These are phyloP conservation scores for Phaeotremella fagi DNA, from an alignment of 768 basidiomycete genomes.

Conservation along the genomic window DNA sequence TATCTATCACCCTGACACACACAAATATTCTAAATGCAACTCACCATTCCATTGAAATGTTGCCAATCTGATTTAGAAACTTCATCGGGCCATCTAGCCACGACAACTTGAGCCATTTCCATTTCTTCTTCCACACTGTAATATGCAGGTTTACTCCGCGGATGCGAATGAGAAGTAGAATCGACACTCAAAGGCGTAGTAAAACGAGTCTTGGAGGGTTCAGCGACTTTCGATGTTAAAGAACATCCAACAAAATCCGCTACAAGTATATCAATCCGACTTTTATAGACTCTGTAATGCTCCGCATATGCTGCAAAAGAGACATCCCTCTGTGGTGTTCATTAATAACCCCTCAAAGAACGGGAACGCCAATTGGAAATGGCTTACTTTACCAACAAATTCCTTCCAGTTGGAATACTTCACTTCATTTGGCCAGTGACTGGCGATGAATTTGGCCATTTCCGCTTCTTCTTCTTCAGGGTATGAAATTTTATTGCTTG, in stretches of 20 bases:
- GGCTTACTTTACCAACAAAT: slow-evolving; percentile 8
- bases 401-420: background rate
- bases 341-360: too few species aligned
- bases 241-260: too few species aligned
- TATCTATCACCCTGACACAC: too few species aligned
- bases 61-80: background rate
- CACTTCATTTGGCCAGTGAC: background rate
- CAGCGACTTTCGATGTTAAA: too few species aligned
- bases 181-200: too few species aligned
- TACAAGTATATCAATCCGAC: background rate
- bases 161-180: too few species aligned
- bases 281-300: background rate
- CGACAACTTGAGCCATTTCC: background rate
- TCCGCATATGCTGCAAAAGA: slow-evolving; percentile 6
- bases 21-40: background rate
- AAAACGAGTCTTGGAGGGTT: too few species aligned
- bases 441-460: slow-evolving; percentile 2
- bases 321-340: background rate
- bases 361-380: too few species aligned
- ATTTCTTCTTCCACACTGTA: background rate
- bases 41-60: background rate
- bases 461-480: slow-evolving; percentile 8
- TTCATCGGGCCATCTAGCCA: background rate
- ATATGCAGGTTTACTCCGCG: background rate
- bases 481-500: background rate